Conservation (phyloP, 768 basidiomycete genomes). For the Mycena amicta region DNA sequence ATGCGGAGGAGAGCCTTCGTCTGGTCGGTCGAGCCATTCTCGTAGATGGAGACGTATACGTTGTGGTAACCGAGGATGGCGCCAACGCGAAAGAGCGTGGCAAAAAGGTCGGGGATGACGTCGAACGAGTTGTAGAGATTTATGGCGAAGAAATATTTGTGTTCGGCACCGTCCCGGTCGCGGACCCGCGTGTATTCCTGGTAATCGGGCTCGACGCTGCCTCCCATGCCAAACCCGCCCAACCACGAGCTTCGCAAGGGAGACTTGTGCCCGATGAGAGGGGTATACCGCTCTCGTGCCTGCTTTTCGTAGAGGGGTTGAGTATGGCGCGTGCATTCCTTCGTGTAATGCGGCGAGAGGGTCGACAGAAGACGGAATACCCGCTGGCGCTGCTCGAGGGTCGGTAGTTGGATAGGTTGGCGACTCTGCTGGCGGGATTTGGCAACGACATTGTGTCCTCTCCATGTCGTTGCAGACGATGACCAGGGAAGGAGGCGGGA, state of each 20-base stretch:
- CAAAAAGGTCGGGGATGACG: slow-evolving; percentile 95
- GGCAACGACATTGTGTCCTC: slow-evolving; percentile 53
- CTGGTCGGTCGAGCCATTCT: slow-evolving; percentile 98
- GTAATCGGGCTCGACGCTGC: slow-evolving; percentile 39
- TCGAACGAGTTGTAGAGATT: slow-evolving; percentile 99
- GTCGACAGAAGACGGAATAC: slow-evolving; percentile 86
- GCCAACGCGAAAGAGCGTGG: slow-evolving; percentile 92
- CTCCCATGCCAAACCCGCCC: slow-evolving; percentile 48
- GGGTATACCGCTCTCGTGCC: slow-evolving; percentile 79
- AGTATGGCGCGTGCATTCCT: slow-evolving; percentile 83
- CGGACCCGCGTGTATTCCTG: slow-evolving; percentile 37
- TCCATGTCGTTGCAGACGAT: slow-evolving; percentile 51
- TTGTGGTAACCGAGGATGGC: slow-evolving; percentile 95
- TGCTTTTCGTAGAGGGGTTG: slow-evolving; percentile 88
- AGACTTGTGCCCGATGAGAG: slow-evolving; percentile 78
- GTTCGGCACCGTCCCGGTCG: slow-evolving; percentile 53
- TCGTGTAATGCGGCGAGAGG: slow-evolving; percentile 89
- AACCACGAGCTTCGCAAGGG: slow-evolving; percentile 64
- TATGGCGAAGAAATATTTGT: slow-evolving; percentile 99
- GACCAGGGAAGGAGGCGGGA: slow-evolving; percentile 54
- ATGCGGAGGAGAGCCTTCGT: slow-evolving; percentile 95
- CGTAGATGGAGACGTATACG: slow-evolving; percentile 97
- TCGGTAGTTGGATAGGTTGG: slow-evolving; percentile 74
- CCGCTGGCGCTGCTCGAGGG: slow-evolving; percentile 79
- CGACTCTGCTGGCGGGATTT: slow-evolving; percentile 55